Evolutionary conservation across 768 basidiomycete species (phyloP).

Genomic region (Leccinum longicurvipes): DNA sequence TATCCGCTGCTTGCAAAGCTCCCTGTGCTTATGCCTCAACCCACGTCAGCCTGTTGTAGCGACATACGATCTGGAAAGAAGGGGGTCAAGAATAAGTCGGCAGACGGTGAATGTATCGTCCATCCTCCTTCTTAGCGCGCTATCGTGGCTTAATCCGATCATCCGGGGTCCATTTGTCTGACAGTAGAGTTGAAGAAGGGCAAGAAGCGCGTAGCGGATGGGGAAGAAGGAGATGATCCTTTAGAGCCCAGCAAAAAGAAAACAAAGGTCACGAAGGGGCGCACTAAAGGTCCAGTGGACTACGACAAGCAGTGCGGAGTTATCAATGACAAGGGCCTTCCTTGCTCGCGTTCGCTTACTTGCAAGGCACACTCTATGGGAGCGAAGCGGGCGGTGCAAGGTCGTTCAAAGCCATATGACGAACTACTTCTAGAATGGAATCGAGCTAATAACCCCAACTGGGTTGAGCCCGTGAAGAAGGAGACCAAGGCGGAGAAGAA

Average conservation of each 20-base stretch:
- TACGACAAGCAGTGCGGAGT: conserved; percentile 94
- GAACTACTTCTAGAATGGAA: conserved; percentile 91
- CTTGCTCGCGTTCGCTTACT: conserved; percentile 92
- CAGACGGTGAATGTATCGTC: conserved; percentile 44
- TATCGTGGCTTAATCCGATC: conserved; percentile 4
- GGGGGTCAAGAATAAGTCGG: conserved; percentile 50
- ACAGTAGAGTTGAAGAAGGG: conserved; percentile 46
- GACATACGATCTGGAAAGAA: conserved; percentile 57
- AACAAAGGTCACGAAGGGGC: conserved; percentile 74
- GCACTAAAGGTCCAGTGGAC: conserved; percentile 83
- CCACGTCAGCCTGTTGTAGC: conserved; percentile 53
- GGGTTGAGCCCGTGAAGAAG: conserved; percentile 81
- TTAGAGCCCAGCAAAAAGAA: conserved; percentile 75
- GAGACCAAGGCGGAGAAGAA: conserved; percentile 88
- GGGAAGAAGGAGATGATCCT: conserved; percentile 61
- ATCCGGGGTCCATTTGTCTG: conserved; percentile 3
- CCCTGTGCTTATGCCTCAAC: conserved; percentile 7
- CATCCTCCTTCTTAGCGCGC: not conserved
- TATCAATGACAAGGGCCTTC: conserved; percentile 90
- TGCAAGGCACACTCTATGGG: conserved; percentile 99
- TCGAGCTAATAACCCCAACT: conserved; percentile 81
- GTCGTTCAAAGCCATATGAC: conserved; percentile 81
- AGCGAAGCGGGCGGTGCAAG: conserved; percentile 87
- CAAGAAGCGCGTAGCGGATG: conserved; percentile 84
- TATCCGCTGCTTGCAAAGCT: not conserved